A percentile compares a stretch with the other conserved stretches of the same genome.
Conservation (phyloP, 257 asterid species). For the Verbascum thapsus region DNA sequence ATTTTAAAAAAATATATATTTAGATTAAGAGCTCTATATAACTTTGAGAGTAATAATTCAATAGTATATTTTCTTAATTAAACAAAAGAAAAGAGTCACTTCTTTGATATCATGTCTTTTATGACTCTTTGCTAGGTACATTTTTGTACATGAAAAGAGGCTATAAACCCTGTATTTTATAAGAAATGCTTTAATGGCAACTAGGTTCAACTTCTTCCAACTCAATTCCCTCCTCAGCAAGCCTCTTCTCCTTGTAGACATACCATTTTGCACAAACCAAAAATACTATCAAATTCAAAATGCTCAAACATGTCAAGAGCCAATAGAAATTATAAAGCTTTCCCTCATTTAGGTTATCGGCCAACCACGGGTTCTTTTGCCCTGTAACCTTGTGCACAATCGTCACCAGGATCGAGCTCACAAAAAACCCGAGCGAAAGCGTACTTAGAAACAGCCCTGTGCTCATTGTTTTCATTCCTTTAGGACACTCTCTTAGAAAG, state of each 20-base stretch:
- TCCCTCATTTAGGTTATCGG: conserved; percentile 72
- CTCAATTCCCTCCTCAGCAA: conserved; percentile 61
- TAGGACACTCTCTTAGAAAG: conserved; percentile 75
- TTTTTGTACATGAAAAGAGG: background rate
- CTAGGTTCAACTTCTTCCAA: conserved; percentile 54
- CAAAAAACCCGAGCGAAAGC: conserved; percentile 67
- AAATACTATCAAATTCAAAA: conserved; percentile 51
- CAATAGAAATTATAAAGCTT: conserved; percentile 75
- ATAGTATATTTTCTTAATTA: too few relatives aligned
- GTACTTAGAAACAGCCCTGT: conserved; percentile 83
- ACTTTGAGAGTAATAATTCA: too few relatives aligned
- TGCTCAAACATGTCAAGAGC: conserved; percentile 59
- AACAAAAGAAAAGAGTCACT: too few relatives aligned
- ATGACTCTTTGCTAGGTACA: background rate
- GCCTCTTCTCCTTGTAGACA: conserved; percentile 87
- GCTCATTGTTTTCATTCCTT: conserved; percentile 92
- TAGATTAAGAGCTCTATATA: too few relatives aligned
- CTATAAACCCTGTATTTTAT: background rate
- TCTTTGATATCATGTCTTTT: too few relatives aligned
- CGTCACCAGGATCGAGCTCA: conserved; percentile 66
- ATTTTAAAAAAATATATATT: too few relatives aligned
- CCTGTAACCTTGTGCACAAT: conserved; percentile 66
- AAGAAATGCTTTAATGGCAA: conserved; percentile 37
- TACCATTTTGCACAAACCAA: conserved; percentile 55
- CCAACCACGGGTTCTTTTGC: conserved; percentile 62